These are phyloP conservation scores for Saccharomyces hybrid DNA, from an alignment of 1,139 yeast species.

Conservation along the genomic window DNA sequence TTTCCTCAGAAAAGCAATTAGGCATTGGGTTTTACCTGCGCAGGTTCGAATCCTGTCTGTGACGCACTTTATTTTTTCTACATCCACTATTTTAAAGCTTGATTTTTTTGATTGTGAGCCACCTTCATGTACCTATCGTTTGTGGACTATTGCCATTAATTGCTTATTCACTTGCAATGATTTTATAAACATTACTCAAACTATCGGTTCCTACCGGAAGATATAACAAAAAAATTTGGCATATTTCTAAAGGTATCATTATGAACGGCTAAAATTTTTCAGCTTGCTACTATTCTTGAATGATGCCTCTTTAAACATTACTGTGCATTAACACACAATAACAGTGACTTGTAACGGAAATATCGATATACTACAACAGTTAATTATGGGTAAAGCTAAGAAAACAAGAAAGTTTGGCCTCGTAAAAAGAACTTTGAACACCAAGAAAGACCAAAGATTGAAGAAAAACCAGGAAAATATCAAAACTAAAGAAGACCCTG, in stretches of 20 bases:
- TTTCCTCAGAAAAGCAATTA: conserved; percentile 30
- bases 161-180: neutral
- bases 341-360: neutral
- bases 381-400: conserved; percentile 85
- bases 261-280: neutral
- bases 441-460: conserved; percentile 62
- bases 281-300: neutral
- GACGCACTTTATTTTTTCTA: conserved; percentile 33
- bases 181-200: conserved; percentile 6
- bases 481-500: conserved; percentile 54
- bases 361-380: neutral
- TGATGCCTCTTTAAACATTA: neutral
- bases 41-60: conserved; percentile 63
- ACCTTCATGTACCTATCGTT: neutral
- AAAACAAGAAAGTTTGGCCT: conserved; percentile 96
- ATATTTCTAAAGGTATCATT: neutral
- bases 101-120: neutral
- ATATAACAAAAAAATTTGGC: neutral
- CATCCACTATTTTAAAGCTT: too few relatives aligned
- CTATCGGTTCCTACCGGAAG: neutral
- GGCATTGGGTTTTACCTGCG: conserved; percentile 54
- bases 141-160: neutral
- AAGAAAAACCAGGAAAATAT: conserved; percentile 32
- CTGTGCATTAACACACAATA: neutral
- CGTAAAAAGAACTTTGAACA: conserved; percentile 68